Conservation (phyloP, 2,329 filamentous ascomycete species). For the Fusarium citri region DNA sequence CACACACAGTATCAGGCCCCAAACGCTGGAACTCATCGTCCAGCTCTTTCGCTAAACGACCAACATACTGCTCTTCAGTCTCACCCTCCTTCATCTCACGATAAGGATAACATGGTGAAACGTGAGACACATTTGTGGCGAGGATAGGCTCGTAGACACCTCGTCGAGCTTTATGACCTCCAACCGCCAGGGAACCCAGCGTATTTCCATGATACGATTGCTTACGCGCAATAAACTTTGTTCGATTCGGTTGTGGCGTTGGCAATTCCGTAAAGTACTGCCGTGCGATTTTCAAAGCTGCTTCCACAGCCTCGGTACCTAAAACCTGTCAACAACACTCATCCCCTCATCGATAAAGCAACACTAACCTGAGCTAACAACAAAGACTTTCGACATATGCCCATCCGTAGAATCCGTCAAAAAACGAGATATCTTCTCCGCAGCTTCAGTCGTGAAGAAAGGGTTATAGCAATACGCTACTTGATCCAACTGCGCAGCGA, state of each 20-base stretch:
- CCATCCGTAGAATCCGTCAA: slow-evolving; percentile 27
- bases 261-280: slow-evolving; percentile 39
- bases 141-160: slow-evolving; percentile 45
- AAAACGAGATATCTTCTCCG: slow-evolving; percentile 20
- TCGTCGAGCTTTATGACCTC: slow-evolving; percentile 38
- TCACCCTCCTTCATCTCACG: slow-evolving; percentile 45
- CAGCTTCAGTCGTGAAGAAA: slow-evolving; percentile 29
- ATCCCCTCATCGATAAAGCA: neutral
- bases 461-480: slow-evolving; percentile 37
- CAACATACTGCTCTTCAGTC: slow-evolving; percentile 33
- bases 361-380: too few relatives aligned
- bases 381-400: slow-evolving; percentile 27
- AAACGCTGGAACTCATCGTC: slow-evolving; percentile 34
- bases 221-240: slow-evolving; percentile 29
- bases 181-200: slow-evolving; percentile 13
- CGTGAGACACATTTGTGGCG: slow-evolving; percentile 43
- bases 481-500: slow-evolving; percentile 7
- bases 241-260: slow-evolving; percentile 21
- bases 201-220: slow-evolving; percentile 41
- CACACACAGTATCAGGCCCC: slow-evolving; percentile 33
- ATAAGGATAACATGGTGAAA: slow-evolving; percentile 46
- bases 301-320: slow-evolving; percentile 41
- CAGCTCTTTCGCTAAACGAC: slow-evolving; percentile 26
- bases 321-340: accelerated
- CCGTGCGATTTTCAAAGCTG: slow-evolving; percentile 36